These are phyloP conservation scores for Porphyrellus cyaneotinctus DNA, from an alignment of 768 basidiomycete species.

Conservation along the genomic window DNA sequence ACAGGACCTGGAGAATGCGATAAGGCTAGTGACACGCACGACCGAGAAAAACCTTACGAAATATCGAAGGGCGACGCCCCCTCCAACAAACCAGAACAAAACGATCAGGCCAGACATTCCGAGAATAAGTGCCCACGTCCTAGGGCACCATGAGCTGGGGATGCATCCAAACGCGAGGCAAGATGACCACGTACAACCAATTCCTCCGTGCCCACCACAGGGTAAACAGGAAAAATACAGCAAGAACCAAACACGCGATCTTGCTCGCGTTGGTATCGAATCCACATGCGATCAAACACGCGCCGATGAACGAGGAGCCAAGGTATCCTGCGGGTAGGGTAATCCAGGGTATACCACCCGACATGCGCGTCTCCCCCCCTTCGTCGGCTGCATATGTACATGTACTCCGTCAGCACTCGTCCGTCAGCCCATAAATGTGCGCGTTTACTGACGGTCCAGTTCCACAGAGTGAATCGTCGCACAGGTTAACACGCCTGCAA, in stretches of 20 bases:
- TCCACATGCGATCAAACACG: constrained; percentile 80
- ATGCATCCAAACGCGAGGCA: too few relatives aligned
- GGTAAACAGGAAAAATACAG: constrained; percentile 81
- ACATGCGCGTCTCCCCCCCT: constrained; percentile 84
- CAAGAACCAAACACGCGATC: constrained; percentile 73
- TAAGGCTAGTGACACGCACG: neutral
- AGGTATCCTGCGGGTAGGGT: constrained; percentile 86
- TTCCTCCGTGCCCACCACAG: constrained; percentile 84
- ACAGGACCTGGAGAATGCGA: constrained; percentile 52
- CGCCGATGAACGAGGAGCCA: constrained; percentile 83
- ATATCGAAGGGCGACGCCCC: constrained; percentile 71
- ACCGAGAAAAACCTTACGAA: constrained; percentile 41
- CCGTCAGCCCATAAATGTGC: neutral
- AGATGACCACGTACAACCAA: constrained; percentile 50
- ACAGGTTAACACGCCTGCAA: constrained; percentile 77
- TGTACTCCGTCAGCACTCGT: constrained; percentile 6
- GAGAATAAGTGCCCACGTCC: constrained; percentile 74
- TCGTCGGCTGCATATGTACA: constrained; percentile 61
- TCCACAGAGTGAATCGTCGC: constrained; percentile 83
- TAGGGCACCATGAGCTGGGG: constrained; percentile 22
- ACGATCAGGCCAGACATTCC: constrained; percentile 78
- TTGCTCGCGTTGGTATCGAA: constrained; percentile 90
- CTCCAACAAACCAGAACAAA: constrained; percentile 79
- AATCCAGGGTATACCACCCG: constrained; percentile 76
- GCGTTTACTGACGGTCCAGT: constrained; percentile 66